A percentile compares a stretch with the other conserved stretches of the same genome.
Evolutionary conservation across 2,329 filamentous ascomycete genomes (phyloP).

Genomic region (Fusarium coffeatum): DNA sequence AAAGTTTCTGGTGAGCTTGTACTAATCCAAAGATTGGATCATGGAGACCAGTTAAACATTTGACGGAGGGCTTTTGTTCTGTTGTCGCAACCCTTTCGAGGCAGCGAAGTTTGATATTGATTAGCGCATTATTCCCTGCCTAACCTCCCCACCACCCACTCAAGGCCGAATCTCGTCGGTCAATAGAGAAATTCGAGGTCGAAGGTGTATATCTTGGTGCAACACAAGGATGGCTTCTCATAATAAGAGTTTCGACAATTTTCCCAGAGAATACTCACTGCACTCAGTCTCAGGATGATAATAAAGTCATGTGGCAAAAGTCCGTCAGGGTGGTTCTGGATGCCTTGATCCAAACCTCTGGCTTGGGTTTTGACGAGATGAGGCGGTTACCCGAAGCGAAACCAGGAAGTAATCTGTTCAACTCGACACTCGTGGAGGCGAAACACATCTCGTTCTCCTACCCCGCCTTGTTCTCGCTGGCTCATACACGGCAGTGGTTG

Average conservation of each 20-base stretch:
- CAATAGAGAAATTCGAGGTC: not conserved
- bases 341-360: slow-evolving; percentile 14
- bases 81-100: slow-evolving; percentile 27
- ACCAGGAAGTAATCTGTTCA: slow-evolving; percentile 29
- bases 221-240: slow-evolving; percentile 1
- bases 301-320: not conserved
- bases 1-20: slow-evolving; percentile 28
- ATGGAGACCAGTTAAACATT: slow-evolving; percentile 4
- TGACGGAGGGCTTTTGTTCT: slow-evolving; percentile 9
- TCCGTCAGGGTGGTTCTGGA: not conserved
- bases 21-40: slow-evolving; percentile 21
- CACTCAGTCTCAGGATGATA: not conserved
- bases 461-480: slow-evolving; percentile 28
- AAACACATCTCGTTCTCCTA: slow-evolving; percentile 26
- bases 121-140: slow-evolving; percentile 30
- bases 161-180: slow-evolving; percentile 33
- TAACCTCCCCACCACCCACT: slow-evolving; percentile 25
- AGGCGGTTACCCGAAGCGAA: slow-evolving; percentile 34
- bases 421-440: slow-evolving; percentile 34
- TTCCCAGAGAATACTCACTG: not conserved
- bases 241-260: not conserved
- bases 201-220: not conserved
- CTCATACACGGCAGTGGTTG: slow-evolving; percentile 7
- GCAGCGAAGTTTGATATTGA: slow-evolving; percentile 23
- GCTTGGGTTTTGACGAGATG: slow-evolving; percentile 27